Conservation (phyloP, 2,329 filamentous ascomycete species). For the Sarocladiaceae sp. region DNA sequence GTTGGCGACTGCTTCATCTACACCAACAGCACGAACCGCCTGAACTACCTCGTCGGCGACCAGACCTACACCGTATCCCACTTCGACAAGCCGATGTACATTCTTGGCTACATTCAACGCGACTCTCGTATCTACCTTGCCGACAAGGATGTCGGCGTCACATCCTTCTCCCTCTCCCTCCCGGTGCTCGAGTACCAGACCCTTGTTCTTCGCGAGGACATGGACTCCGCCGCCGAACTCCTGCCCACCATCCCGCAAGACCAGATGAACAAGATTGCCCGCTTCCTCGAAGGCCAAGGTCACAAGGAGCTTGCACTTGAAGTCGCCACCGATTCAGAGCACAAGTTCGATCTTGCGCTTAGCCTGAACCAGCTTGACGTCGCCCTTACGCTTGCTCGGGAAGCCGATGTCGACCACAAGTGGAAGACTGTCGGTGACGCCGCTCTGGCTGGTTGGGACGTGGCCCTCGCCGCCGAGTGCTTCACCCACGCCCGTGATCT, state of each 20-base stretch:
- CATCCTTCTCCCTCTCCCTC: constrained; percentile 86
- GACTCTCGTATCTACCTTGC: constrained; percentile 94
- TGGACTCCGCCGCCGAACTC: constrained; percentile 85
- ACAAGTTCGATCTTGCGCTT: constrained; percentile 91
- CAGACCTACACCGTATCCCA: constrained; percentile 97
- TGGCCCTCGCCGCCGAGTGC: constrained; percentile 85
- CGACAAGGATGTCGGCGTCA: constrained; percentile 91
- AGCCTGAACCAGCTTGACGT: constrained; percentile 78
- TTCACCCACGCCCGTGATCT: constrained; percentile 89
- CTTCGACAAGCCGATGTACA: constrained; percentile 93
- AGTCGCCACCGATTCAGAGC: constrained; percentile 90
- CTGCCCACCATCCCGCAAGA: constrained; percentile 81
- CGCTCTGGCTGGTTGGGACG: constrained; percentile 80
- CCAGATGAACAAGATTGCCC: constrained; percentile 96
- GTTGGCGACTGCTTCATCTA: constrained; percentile 99
- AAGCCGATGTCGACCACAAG: constrained; percentile 88
- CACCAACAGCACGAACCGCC: constrained; percentile 91
- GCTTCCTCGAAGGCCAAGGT: constrained; percentile 94
- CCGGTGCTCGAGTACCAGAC: constrained; percentile 97
- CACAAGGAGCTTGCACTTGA: constrained; percentile 95
- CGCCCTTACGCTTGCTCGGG: constrained; percentile 76
- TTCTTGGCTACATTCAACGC: constrained; percentile 89
- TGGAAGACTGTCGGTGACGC: constrained; percentile 98
- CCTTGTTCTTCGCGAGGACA: constrained; percentile 85
- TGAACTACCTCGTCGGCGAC: constrained; percentile 97